phyloP scores from a whole-genome alignment of 768 basidiomycete species.

The Pisolithus marmoratus region DNA sequence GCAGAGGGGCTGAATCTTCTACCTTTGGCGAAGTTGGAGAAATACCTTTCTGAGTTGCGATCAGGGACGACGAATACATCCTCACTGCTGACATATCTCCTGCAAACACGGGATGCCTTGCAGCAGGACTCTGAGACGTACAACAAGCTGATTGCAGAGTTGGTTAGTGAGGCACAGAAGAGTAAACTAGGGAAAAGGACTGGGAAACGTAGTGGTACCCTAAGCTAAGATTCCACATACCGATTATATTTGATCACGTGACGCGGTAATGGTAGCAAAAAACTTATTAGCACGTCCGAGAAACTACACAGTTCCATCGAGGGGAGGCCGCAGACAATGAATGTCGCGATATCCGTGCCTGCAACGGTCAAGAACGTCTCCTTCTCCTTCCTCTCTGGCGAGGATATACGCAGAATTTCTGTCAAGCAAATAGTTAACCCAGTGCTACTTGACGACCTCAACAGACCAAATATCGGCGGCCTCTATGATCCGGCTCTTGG shows the following conservation, averaged over 20 bases:
- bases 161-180: constrained; percentile 90
- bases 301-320: neutral
- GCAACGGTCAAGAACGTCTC: constrained; percentile 79
- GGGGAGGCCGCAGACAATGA: constrained; percentile 47
- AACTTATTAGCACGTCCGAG: constrained; percentile 3
- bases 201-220: constrained; percentile 44
- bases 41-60: constrained; percentile 61
- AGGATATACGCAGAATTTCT: constrained; percentile 90
- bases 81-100: constrained; percentile 67
- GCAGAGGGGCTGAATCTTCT: constrained; percentile 69
- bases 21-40: constrained; percentile 61
- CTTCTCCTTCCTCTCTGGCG: constrained; percentile 86
- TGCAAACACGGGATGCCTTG: constrained; percentile 75
- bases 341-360: constrained; percentile 86
- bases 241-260: constrained; percentile 5
- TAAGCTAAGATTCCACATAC: constrained; percentile 19
- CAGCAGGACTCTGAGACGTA: constrained; percentile 88
- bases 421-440: constrained; percentile 97
- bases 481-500: constrained; percentile 95
- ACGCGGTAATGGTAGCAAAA: constrained; percentile 9
- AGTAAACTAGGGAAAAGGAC: constrained; percentile 61
- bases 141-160: constrained; percentile 84
- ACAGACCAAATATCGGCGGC: constrained; percentile 86
- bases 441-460: constrained; percentile 87
- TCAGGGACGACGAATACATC: constrained; percentile 72